Evolutionary conservation across 2,329 filamentous ascomycete genomes (phyloP).

Genomic region (Phaeosphaeria sp.): DNA sequence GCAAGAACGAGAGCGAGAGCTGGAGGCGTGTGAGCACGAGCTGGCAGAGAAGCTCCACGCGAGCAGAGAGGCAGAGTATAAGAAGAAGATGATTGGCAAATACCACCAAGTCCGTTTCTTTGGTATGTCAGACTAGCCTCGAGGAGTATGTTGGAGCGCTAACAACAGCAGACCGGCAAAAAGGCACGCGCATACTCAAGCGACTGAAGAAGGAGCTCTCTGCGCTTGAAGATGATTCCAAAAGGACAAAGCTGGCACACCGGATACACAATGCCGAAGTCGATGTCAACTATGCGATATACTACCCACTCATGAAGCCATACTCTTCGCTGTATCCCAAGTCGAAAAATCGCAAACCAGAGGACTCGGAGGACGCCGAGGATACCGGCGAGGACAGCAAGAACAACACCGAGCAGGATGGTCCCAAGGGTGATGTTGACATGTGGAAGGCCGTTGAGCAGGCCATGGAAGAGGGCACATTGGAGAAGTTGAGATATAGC

Average conservation of each 20-base stretch:
- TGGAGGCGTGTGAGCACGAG: slow-evolving; percentile 70
- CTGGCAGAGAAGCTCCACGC: slow-evolving; percentile 53
- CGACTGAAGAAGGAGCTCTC: slow-evolving; percentile 65
- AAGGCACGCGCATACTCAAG: slow-evolving; percentile 71
- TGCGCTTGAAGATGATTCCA: slow-evolving; percentile 57
- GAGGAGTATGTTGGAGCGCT: slow-evolving; percentile 6
- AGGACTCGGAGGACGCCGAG: slow-evolving; percentile 28
- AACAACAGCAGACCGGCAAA: slow-evolving; percentile 67
- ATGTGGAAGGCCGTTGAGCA: slow-evolving; percentile 74
- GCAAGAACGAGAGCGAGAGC: slow-evolving; percentile 73
- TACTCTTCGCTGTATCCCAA: slow-evolving; percentile 68
- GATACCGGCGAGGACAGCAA: slow-evolving; percentile 34
- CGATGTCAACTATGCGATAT: slow-evolving; percentile 76
- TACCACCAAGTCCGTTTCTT: slow-evolving; percentile 89
- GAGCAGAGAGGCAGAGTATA: slow-evolving; percentile 65
- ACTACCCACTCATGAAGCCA: slow-evolving; percentile 72
- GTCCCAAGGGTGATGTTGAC: slow-evolving; percentile 58
- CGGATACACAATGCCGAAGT: slow-evolving; percentile 74
- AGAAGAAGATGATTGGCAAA: slow-evolving; percentile 73
- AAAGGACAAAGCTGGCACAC: slow-evolving; percentile 59
- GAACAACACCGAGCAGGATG: slow-evolving; percentile 43
- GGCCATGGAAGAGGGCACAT: slow-evolving; percentile 64
- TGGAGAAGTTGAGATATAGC: slow-evolving; percentile 65
- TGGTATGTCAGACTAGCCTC: slow-evolving; percentile 57
- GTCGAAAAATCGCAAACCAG: slow-evolving; percentile 27